Evolutionary conservation across 441 rosid genomes (phyloP).

Genomic region (Bocquillonia castaneifolia): DNA sequence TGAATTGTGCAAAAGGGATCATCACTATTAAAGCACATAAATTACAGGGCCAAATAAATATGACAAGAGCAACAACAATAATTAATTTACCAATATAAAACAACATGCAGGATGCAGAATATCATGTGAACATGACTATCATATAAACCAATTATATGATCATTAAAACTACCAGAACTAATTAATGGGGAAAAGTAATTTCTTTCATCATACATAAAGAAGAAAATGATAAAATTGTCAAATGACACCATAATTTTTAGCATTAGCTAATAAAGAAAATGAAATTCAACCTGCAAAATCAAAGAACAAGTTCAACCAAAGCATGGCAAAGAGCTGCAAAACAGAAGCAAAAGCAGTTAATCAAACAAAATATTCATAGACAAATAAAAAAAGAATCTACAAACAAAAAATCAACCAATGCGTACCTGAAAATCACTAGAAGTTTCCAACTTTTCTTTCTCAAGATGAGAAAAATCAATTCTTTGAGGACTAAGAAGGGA

Average conservation of each 20-base stretch:
- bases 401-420: not conserved
- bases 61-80: no score
- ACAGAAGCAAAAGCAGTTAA: conserved; percentile 12
- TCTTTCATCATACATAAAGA: not conserved
- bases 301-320: not conserved
- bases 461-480: not conserved
- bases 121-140: no score
- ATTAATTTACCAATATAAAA: no score
- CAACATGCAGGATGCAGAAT: no score
- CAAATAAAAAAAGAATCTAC: not conserved
- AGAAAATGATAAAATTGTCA: not conserved
- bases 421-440: not conserved
- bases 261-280: not conserved
- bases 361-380: not conserved
- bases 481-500: no score
- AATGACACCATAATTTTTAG: not conserved
- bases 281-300: not conserved
- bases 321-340: conserved; percentile 10
- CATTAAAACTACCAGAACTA: not conserved
- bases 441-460: not conserved
- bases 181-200: not conserved
- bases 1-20: no score
- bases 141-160: no score
- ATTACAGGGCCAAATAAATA: no score
- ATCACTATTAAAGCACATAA: no score